Evolutionary conservation across 768 basidiomycete genomes (phyloP), one percentile per base, ranked within the genome.

Genomic region (Rhizopogon sp.): DNA sequence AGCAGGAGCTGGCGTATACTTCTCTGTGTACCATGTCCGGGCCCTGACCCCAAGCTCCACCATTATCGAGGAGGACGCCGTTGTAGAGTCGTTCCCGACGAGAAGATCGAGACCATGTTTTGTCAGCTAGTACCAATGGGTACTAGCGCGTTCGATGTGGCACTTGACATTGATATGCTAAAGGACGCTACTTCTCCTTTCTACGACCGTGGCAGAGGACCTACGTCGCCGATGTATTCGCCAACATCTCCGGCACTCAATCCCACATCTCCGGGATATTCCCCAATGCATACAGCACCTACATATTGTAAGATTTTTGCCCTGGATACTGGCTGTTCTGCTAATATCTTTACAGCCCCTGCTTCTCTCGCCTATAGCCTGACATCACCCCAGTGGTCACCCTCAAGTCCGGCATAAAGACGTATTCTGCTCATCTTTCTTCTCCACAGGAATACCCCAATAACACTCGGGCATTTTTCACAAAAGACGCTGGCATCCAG

Each of bases 61-160:
- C n/a, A n/a, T n/a, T n/a, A n/a, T n/a, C n/a, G n/a, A n/a, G n/a
- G n/a, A n/a, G n/a, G n/a, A n/a, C n/a, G n/a, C n/a, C n/a, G n/a
- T n/a, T n/a, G n/a, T n/a, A n/a, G n/a, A n/a, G n/a, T n/a, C n/a
- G n/a, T n/a, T n/a, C n/a, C n/a, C n/a, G n/a, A n/a, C n/a, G n/a
- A n/a, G n/a, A n/a, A n/a, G n/a, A n/a, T n/a, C n/a, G n/a, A n/a
- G n/a, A n/a, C n/a, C n/a, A n/a, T n/a, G n/a, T n/a, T n/a, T n/a
- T n/a, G n/a, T n/a, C 97, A 98, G 74, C 90, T 98, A 83, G 95
- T 96, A n/a, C 95, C 95, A 0, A 98, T 99, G 94, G 97, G 97
- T 50, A 98, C 97, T 0, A 97, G 97, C 13, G 82, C 92, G 7
- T 98, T 96, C 65, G 96, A 98, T 47, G 90, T 99, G 49, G 88